Conservation (phyloP, 352 stramenopile genomes). For the Globisporangium barbulae region DNA sequence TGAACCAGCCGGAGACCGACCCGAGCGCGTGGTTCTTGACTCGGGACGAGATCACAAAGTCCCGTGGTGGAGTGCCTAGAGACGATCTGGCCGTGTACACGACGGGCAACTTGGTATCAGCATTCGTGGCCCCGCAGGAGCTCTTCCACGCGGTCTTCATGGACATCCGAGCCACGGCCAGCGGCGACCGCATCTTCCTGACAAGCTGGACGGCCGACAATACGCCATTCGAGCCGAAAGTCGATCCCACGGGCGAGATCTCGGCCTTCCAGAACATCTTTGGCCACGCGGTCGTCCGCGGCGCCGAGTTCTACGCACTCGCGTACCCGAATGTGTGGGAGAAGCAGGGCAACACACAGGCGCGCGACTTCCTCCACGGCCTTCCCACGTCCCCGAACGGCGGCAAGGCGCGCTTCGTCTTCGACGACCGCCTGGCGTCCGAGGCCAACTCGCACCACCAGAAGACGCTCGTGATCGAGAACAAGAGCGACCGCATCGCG, state of each 20-base stretch:
- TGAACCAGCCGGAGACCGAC: constrained; percentile 20
- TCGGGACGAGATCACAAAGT: constrained; percentile 23
- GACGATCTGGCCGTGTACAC: constrained; percentile 15
- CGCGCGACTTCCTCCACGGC: constrained; percentile 2
- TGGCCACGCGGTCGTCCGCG: constrained; percentile 1
- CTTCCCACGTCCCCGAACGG: neutral
- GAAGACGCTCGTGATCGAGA: constrained; percentile 34
- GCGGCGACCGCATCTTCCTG: constrained; percentile 20
- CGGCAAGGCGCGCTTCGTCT: constrained; percentile 27
- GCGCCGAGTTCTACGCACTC: constrained; percentile 7
- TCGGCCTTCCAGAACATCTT: constrained; percentile 8
- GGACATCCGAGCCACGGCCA: constrained; percentile 23
- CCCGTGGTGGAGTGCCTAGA: constrained; percentile 23
- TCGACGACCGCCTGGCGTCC: constrained; percentile 42
- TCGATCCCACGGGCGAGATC: constrained; percentile 4
- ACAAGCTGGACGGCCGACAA: constrained; percentile 15
- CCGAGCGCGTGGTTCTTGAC: constrained; percentile 27
- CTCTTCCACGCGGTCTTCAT: constrained; percentile 27
- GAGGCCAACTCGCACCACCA: constrained; percentile 40
- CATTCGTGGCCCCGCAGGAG: constrained; percentile 20
- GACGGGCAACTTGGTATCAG: constrained; percentile 17
- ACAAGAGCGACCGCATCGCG: constrained; percentile 8
- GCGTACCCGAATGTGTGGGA: constrained; percentile 10
- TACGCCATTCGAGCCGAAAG: constrained; percentile 10
- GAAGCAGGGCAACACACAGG: neutral